Conservation (phyloP, 2,329 filamentous ascomycete genomes). For the Seiridium unicorne region DNA sequence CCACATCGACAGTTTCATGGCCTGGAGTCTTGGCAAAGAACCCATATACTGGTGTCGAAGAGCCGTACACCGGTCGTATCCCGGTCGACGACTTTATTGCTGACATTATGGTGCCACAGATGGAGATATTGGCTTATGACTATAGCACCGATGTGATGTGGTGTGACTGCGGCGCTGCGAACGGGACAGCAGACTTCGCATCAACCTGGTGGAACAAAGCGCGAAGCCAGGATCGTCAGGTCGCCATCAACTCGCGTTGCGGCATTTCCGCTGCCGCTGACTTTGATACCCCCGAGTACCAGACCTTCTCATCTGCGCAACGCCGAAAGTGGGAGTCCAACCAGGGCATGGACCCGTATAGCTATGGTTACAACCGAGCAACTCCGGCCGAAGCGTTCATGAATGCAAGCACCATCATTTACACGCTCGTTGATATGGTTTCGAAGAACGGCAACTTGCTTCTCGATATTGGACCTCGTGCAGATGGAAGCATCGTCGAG, state of each 20-base stretch:
- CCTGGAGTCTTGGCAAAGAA: conserved; percentile 35
- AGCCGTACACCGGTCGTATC: conserved; percentile 38
- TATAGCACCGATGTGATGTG: conserved; percentile 44
- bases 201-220: conserved; percentile 38
- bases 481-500: conserved; percentile 49
- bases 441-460: conserved; percentile 55
- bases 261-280: conserved; percentile 45
- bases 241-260: conserved; percentile 53
- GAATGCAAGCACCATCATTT: conserved; percentile 44
- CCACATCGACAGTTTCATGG: conserved; percentile 25
- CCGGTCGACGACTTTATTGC: conserved; percentile 34
- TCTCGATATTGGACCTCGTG: conserved; percentile 50
- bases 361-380: conserved; percentile 54
- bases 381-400: conserved; percentile 47
- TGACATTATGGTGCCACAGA: conserved; percentile 40
- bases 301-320: conserved; percentile 43
- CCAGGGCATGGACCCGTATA: conserved; percentile 55
- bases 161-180: conserved; percentile 40
- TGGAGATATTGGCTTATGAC: conserved; percentile 37
- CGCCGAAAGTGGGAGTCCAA: conserved; percentile 56
- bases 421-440: conserved; percentile 48
- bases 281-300: conserved; percentile 58
- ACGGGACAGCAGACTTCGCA: conserved; percentile 35
- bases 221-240: conserved; percentile 37
- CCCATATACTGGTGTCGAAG: conserved; percentile 33